phyloP scores from a whole-genome alignment of 75 land plant genomes.

The Cupressus sempervirens region DNA sequence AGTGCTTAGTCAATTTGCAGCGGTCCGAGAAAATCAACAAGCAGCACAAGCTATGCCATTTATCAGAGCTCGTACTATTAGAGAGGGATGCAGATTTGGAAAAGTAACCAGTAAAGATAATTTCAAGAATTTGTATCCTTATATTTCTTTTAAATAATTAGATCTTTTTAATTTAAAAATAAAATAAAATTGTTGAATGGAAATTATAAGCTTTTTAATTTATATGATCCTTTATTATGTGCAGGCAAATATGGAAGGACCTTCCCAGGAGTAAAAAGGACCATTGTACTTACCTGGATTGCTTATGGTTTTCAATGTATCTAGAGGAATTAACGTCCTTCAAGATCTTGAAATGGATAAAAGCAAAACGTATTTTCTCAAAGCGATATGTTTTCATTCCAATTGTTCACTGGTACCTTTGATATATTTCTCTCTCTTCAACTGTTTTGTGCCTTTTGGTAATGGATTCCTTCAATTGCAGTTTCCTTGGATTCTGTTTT shows the following conservation, averaged over 20 bases:
- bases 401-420: slow-evolving; percentile 45
- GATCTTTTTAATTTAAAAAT: neutral
- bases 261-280: slow-evolving; percentile 27
- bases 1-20: too few species aligned
- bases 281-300: slow-evolving; percentile 38
- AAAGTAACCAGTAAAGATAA: neutral
- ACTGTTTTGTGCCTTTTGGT: neutral
- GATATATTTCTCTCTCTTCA: neutral
- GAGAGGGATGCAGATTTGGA: neutral
- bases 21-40: too few species aligned
- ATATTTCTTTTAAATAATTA: neutral
- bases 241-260: slow-evolving; percentile 43
- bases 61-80: neutral
- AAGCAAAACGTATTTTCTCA: slow-evolving; percentile 42
- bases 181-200: neutral
- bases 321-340: slow-evolving; percentile 9
- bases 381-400: slow-evolving; percentile 56
- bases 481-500: neutral
- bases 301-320: slow-evolving; percentile 51
- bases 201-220: neutral
- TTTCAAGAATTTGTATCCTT: neutral
- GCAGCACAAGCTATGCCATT: neutral
- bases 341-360: slow-evolving; percentile 50
- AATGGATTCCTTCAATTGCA: neutral
- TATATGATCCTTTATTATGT: neutral